phyloP scores from a whole-genome alignment of 331 rosid genomes.

The Quercus phellos region DNA sequence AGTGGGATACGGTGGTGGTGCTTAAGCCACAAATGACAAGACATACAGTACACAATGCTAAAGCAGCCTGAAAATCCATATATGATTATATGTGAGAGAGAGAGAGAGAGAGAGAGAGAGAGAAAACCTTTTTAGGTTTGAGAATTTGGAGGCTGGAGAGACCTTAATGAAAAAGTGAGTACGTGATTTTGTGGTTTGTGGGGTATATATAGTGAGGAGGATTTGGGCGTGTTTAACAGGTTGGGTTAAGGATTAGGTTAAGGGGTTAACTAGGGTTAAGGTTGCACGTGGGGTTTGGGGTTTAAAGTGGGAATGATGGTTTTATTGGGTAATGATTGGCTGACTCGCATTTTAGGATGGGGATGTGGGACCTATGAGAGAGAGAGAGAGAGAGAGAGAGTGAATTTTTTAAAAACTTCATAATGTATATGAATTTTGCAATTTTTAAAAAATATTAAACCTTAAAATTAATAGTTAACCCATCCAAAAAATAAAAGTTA shows the following conservation, averaged over 20 bases:
- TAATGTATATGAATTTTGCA: too few species aligned
- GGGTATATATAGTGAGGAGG: background rate
- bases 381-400: too few species aligned
- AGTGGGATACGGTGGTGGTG: background rate
- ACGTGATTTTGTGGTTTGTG: background rate
- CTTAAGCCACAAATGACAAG: constrained; percentile 36
- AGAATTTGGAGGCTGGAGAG: background rate
- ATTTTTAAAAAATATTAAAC: too few species aligned
- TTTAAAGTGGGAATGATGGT: background rate
- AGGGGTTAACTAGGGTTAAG: background rate
- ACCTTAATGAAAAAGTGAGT: too few species aligned
- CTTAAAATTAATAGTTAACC: too few species aligned
- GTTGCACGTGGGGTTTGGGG: background rate
- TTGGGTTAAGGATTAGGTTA: background rate
- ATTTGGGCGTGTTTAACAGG: too few species aligned
- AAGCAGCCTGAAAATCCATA: constrained; percentile 22
- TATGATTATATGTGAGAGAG: background rate
- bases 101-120: background rate
- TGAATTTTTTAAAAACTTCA: too few species aligned
- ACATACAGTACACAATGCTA: constrained; percentile 24
- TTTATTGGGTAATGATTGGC: background rate
- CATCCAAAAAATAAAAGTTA: too few species aligned
- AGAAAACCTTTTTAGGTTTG: background rate
- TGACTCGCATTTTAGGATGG: background rate
- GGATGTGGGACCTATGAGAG: background rate